Evolutionary conservation across 164 flowering plant genomes (phyloP), one percentile per base, ranked within the genome.

Genomic region (Nymphaea thermarum): DNA sequence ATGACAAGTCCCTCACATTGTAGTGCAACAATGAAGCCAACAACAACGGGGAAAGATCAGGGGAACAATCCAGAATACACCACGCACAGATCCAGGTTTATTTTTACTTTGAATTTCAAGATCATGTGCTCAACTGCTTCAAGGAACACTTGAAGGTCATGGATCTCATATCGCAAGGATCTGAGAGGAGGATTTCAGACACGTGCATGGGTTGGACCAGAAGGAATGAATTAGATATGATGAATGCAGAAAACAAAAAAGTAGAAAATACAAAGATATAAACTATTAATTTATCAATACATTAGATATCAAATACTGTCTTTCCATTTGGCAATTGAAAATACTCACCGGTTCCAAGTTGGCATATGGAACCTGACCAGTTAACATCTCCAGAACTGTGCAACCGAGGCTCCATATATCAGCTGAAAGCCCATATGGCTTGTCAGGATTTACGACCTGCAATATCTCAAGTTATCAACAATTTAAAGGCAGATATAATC

Each of bases 341-440:
- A 41, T 42, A 80, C 96, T n/a, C 82, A 94, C 99, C 74, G 78
- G 68, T 77, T 92, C 99, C 71, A 91, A 67, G 70, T 76, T 71
- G 44, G 78, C 72, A 73, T 95, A 92, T 4, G 99, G 99, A 68
- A 87, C 70, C 68, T 80, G 72, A 41, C 82, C 70, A 18, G 98
- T 95, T 66, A 87, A 68, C 99, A 95, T 90, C 85, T 95, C 99
- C 72, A 95, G 77, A 25, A 95, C 98, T 14, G 97, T 88, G 84
- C 99, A 95, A 42, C 99, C 99, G 76, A 92, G 91, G 74, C 99
- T 95, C 99, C 98, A 92, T 71, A 95, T 92, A 77, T 95, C 99
- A 74, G 98, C 99, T 62, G 92, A 75, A 68, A 82, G 91, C 62
- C 96, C 96, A 83, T 91, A 95, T 2, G 77, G 80, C 71, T 80